Evolutionary conservation across 768 basidiomycete species (phyloP).

Genomic region (Tulasnella sp.): DNA sequence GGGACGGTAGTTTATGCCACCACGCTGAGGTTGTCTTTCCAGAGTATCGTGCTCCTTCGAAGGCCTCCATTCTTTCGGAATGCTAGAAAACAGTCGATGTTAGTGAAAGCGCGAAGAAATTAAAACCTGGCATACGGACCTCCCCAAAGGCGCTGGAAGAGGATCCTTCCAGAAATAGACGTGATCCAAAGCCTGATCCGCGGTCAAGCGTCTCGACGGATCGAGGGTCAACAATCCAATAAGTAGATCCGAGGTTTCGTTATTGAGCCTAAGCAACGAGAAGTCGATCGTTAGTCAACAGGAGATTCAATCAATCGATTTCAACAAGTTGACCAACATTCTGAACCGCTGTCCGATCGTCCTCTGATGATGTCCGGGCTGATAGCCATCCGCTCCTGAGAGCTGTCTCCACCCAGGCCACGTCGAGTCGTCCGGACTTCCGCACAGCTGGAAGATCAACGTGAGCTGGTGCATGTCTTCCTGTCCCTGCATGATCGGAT

Average conservation of each 20-base stretch:
- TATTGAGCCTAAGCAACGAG: constrained; percentile 40
- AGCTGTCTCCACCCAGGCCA: constrained; percentile 29
- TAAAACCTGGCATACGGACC: constrained; percentile 19
- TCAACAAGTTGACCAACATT: neutral
- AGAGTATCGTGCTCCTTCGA: constrained; percentile 14
- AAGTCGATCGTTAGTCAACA: neutral
- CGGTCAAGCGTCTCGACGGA: constrained; percentile 74
- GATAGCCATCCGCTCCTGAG: constrained; percentile 24
- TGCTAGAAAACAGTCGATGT: neutral
- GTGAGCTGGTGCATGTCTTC: constrained; percentile 88
- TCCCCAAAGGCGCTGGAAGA: constrained; percentile 35
- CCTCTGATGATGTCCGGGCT: constrained; percentile 18
- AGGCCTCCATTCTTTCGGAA: constrained; percentile 11
- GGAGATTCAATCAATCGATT: neutral
- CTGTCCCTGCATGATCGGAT: constrained; percentile 77
- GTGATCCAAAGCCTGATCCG: constrained; percentile 77
- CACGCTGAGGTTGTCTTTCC: neutral
- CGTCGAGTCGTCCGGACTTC: constrained; percentile 43
- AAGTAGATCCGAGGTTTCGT: constrained; percentile 68
- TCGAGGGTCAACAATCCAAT: constrained; percentile 76
- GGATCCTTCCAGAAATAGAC: constrained; percentile 93
- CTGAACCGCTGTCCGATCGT: constrained; percentile 8
- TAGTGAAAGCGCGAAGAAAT: neutral
- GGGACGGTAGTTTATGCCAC: neutral
- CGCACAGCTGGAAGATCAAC: constrained; percentile 83